Evolutionary conservation across 2,329 filamentous ascomycete species (phyloP).

Genomic region (Phialophora tarda): DNA sequence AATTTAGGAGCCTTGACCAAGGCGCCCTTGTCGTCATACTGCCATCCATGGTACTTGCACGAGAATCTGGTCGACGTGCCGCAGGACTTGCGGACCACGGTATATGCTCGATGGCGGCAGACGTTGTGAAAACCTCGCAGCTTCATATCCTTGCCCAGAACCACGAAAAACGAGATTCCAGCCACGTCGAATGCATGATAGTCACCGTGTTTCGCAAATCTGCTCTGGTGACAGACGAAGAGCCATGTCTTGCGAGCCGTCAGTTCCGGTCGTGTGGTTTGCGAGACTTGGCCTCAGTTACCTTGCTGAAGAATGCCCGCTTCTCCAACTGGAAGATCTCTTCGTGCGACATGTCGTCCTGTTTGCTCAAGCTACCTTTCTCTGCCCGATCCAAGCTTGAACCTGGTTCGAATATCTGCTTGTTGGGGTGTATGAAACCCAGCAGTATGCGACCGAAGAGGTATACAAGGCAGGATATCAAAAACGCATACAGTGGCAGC

Average conservation of each 20-base stretch:
- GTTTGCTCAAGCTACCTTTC: conserved; percentile 28
- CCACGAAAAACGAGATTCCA: conserved; percentile 62
- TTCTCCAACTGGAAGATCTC: conserved; percentile 56
- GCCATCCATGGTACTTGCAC: conserved; percentile 69
- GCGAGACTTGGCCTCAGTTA: conserved; percentile 50
- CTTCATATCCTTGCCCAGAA: conserved; percentile 57
- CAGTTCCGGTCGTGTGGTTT: conserved; percentile 23
- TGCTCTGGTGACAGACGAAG: conserved; percentile 48
- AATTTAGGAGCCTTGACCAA: conserved; percentile 67
- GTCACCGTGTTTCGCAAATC: conserved; percentile 60
- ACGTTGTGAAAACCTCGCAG: conserved; percentile 68
- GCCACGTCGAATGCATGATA: conserved; percentile 63
- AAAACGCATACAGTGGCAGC: conserved; percentile 25
- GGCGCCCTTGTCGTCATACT: conserved; percentile 63
- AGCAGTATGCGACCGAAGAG: conserved; percentile 25
- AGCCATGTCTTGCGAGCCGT: conserved; percentile 43
- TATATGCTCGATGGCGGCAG: conserved; percentile 66
- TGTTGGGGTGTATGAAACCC: conserved; percentile 14
- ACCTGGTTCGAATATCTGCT: neutral
- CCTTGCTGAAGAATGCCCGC: conserved; percentile 58
- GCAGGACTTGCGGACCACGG: conserved; percentile 59
- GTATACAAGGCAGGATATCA: conserved; percentile 29
- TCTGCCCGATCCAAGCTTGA: conserved; percentile 32
- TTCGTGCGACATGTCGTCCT: conserved; percentile 37
- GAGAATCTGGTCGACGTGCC: conserved; percentile 57